A percentile compares a stretch with the other conserved stretches of the same genome.
Evolutionary conservation across 306 rosid genomes (phyloP).

Genomic region (Lithocarpus polystachyus): DNA sequence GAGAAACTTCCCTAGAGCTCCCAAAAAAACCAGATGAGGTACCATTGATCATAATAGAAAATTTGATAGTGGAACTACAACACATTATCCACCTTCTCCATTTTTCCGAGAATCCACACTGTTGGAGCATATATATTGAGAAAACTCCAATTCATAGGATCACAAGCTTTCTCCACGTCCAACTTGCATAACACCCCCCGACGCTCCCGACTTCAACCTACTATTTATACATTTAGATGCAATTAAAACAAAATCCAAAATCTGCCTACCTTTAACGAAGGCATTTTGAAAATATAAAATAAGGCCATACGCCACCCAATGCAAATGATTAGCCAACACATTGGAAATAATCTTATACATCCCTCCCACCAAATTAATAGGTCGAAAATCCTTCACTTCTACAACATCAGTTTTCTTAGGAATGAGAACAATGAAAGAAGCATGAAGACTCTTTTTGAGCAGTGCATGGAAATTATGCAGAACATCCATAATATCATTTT

Average conservation of each 20-base stretch:
- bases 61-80: not conserved
- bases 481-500: not conserved
- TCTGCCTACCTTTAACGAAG: not conserved
- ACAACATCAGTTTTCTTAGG: not conserved
- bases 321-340: not conserved
- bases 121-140: too few relatives aligned
- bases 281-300: not conserved
- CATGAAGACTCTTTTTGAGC: not conserved
- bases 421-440: not conserved
- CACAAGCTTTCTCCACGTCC: too few relatives aligned
- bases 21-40: too few relatives aligned
- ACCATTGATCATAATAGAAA: not conserved
- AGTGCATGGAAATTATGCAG: not conserved
- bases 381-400: not conserved
- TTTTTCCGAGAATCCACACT: too few relatives aligned
- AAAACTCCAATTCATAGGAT: not conserved
- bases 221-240: not conserved
- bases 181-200: not conserved
- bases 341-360: not conserved
- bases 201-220: not conserved
- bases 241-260: not conserved
- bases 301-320: not conserved
- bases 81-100: too few relatives aligned
- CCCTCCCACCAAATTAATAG: not conserved
- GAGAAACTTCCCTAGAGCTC: not conserved